phyloP scores from a whole-genome alignment of 768 basidiomycete genomes.

The Boletus pseudo-olivaceus region DNA sequence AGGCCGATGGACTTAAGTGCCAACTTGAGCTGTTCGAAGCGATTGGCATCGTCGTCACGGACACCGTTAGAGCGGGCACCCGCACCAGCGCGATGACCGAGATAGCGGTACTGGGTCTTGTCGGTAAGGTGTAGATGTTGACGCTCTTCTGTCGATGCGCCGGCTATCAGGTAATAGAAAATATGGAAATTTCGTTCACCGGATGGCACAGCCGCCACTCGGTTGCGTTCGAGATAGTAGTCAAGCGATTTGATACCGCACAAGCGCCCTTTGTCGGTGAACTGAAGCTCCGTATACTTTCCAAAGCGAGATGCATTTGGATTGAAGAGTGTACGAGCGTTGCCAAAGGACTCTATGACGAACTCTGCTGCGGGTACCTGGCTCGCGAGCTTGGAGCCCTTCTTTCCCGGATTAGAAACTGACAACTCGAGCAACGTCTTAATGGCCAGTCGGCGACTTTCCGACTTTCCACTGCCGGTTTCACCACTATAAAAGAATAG shows the following conservation, averaged over 20 bases:
- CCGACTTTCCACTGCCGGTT: slow-evolving; percentile 91
- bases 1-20: slow-evolving; percentile 92
- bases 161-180: slow-evolving; percentile 94
- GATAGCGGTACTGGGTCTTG: slow-evolving; percentile 80
- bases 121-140: slow-evolving; percentile 83
- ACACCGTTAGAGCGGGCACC: slow-evolving; percentile 43
- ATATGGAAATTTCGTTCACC: slow-evolving; percentile 98
- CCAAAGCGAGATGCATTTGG: slow-evolving; percentile 96
- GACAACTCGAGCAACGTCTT: slow-evolving; percentile 90
- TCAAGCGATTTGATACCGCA: slow-evolving; percentile 92
- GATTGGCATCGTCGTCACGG: slow-evolving; percentile 75
- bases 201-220: slow-evolving; percentile 82
- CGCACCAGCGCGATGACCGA: slow-evolving; percentile 62
- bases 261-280: slow-evolving; percentile 86
- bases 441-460: slow-evolving; percentile 84
- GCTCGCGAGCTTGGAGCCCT: slow-evolving; percentile 80
- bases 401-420: slow-evolving; percentile 87
- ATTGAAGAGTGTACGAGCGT: slow-evolving; percentile 88
- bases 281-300: slow-evolving; percentile 97
- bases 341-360: slow-evolving; percentile 92
- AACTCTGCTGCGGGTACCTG: slow-evolving; percentile 94
- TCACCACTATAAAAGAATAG: slow-evolving; percentile 61
- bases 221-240: slow-evolving; percentile 90
- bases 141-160: slow-evolving; percentile 84
- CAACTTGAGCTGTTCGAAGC: slow-evolving; percentile 92